These are phyloP conservation scores for Talaromyces liani DNA, from an alignment of 495 filamentous ascomycete species.

Conservation along the genomic window DNA sequence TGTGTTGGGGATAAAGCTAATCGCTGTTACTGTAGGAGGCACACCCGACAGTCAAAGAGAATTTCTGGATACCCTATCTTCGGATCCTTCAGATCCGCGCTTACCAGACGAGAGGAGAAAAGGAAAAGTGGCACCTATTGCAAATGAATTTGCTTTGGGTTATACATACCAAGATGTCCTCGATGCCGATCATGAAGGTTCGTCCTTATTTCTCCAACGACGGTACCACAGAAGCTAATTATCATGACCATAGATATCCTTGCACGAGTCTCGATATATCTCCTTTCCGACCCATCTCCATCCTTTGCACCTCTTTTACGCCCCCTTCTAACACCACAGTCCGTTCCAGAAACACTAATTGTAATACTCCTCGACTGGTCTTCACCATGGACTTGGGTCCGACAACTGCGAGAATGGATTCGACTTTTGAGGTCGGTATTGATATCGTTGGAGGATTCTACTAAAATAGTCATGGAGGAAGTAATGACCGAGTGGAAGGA, in stretches of 20 bases:
- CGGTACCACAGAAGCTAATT: neutral
- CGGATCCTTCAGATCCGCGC: constrained; percentile 45
- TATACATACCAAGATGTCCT: constrained; percentile 95
- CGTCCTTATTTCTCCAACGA: neutral
- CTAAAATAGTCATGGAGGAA: constrained; percentile 76
- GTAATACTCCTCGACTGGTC: constrained; percentile 90
- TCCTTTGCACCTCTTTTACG: constrained; percentile 78
- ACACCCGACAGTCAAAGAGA: constrained; percentile 83
- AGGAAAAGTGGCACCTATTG: constrained; percentile 67
- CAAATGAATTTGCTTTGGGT: constrained; percentile 87
- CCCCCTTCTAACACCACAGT: constrained; percentile 77
- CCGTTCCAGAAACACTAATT: constrained; percentile 79
- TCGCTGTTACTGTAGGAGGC: constrained; percentile 50
- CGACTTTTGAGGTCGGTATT: constrained; percentile 69
- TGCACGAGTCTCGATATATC: constrained; percentile 84
- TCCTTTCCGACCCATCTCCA: constrained; percentile 73
- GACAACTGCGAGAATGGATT: constrained; percentile 83
- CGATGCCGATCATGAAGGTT: constrained; percentile 91
- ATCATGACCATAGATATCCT: constrained; percentile 55
- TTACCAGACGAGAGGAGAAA: constrained; percentile 52
- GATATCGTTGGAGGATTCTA: constrained; percentile 64
- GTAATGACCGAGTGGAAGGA: constrained; percentile 59
- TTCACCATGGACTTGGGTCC: constrained; percentile 85
- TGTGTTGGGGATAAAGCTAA: neutral
- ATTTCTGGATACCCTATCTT: constrained; percentile 75